Evolutionary conservation across 2,329 filamentous ascomycete genomes (phyloP).

Genomic region (Ascocoryne sarcoides): DNA sequence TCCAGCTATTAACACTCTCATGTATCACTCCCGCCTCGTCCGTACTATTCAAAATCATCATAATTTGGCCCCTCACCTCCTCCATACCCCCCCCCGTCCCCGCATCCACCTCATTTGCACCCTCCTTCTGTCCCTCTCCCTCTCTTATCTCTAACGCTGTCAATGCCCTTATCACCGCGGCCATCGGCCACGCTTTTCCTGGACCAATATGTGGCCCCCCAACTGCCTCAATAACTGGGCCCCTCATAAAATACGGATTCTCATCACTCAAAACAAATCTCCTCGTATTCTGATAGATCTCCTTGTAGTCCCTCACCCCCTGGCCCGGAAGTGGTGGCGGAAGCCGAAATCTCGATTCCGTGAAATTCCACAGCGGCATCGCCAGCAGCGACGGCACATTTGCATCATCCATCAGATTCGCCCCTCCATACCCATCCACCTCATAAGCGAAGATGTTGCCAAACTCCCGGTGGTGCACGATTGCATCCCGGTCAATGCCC

Average conservation of each 20-base stretch:
- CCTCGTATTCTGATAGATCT: slow-evolving; percentile 69
- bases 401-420: slow-evolving; percentile 62
- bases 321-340: slow-evolving; percentile 13
- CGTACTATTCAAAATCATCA: slow-evolving; percentile 19
- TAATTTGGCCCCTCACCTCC: slow-evolving; percentile 26
- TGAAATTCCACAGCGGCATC: slow-evolving; percentile 53
- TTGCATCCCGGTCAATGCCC: slow-evolving; percentile 62
- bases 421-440: slow-evolving; percentile 54
- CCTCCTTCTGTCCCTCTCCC: slow-evolving; percentile 3
- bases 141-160: slow-evolving; percentile 29
- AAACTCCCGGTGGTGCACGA: slow-evolving; percentile 53
- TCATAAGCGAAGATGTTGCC: slow-evolving; percentile 71
- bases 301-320: slow-evolving; percentile 41
- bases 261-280: slow-evolving; percentile 66
- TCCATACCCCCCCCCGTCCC: no score
- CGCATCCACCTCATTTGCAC: slow-evolving; percentile 8
- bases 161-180: slow-evolving; percentile 41
- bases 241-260: slow-evolving; percentile 66
- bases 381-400: slow-evolving; percentile 61
- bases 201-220: slow-evolving; percentile 61
- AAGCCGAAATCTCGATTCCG: slow-evolving; percentile 17
- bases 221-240: slow-evolving; percentile 51
- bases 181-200: slow-evolving; percentile 46
- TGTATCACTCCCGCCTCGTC: slow-evolving; percentile 37
- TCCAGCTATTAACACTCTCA: slow-evolving; percentile 38